These are phyloP conservation scores for Quercus aquifolioides DNA, from an alignment of 306 rosid genomes.

Conservation along the genomic window DNA sequence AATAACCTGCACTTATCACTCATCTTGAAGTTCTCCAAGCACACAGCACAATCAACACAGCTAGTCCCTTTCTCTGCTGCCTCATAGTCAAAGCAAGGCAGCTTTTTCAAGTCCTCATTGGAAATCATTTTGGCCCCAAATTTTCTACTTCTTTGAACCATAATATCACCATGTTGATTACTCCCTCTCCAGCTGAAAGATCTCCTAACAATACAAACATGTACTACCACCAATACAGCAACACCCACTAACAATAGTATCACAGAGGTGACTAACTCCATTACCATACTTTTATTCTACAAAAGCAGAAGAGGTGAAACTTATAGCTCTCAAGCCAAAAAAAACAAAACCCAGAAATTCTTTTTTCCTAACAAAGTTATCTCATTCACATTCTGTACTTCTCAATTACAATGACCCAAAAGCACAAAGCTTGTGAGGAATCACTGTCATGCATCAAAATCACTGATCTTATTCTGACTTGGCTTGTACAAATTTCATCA, in stretches of 20 bases:
- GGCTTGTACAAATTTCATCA: not conserved
- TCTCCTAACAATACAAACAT: slow-evolving; percentile 42
- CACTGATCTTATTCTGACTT: not conserved
- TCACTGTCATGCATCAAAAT: not conserved
- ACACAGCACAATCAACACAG: slow-evolving; percentile 40
- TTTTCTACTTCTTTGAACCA: slow-evolving; percentile 16
- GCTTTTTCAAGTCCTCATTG: slow-evolving; percentile 36
- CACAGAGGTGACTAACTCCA: slow-evolving; percentile 49
- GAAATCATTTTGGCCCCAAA: slow-evolving; percentile 21
- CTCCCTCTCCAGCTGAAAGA: slow-evolving; percentile 12
- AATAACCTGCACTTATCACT: slow-evolving; percentile 49
- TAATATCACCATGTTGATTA: slow-evolving; percentile 6
- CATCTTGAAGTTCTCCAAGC: slow-evolving; percentile 41
- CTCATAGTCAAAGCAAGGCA: slow-evolving; percentile 43
- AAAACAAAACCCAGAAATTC: not conserved
- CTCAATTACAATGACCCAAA: not conserved
- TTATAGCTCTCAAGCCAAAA: not conserved
- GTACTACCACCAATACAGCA: slow-evolving; percentile 48
- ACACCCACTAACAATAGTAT: slow-evolving; percentile 57
- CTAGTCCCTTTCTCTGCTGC: slow-evolving; percentile 9
- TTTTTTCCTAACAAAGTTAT: not conserved
- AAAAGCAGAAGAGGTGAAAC: not conserved
- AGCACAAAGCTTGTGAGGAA: not conserved
- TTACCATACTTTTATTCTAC: slow-evolving; percentile 22
- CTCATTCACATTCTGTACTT: not conserved